These are phyloP conservation scores for Aegilops umbellulata DNA, from an alignment of 176 grass and related monocot genomes.

Conservation along the genomic window DNA sequence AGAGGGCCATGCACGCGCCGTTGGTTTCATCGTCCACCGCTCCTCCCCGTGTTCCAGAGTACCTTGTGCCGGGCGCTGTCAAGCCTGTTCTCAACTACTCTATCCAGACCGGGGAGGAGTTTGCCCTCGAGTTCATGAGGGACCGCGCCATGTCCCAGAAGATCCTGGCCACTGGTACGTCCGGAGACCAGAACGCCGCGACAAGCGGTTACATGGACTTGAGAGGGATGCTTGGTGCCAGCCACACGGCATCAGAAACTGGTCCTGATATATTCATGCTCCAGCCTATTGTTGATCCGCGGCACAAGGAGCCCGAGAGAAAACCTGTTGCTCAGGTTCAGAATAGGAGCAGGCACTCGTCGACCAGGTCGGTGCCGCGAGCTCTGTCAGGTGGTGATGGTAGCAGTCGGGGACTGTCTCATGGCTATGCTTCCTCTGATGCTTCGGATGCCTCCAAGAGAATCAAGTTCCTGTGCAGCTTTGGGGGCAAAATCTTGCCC, in stretches of 20 bases:
- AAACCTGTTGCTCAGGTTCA: conserved; percentile 50
- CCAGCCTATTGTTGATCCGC: conserved; percentile 32
- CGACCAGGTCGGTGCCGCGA: conserved; percentile 48
- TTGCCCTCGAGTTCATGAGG: conserved; percentile 93
- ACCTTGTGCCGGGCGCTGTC: conserved; percentile 18
- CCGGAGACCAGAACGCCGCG: conserved; percentile 43
- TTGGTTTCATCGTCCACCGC: conserved; percentile 31
- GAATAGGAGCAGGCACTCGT: conserved; percentile 57
- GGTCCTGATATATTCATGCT: conserved; percentile 53
- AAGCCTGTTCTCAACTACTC: conserved; percentile 94
- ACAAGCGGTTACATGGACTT: conserved; percentile 43
- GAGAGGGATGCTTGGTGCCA: conserved; percentile 40
- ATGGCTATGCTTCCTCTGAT: conserved; percentile 66
- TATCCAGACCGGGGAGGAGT: conserved; percentile 97
- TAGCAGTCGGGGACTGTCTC: conserved; percentile 45
- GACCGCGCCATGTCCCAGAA: conserved; percentile 81
- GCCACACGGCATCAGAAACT: conserved; percentile 41
- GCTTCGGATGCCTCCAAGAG: conserved; percentile 62
- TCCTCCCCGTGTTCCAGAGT: conserved; percentile 43
- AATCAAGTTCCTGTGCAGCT: conserved; percentile 91
- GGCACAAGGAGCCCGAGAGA: conserved; percentile 36
- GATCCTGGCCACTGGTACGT: conserved; percentile 37
- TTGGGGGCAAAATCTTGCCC: conserved; percentile 92
- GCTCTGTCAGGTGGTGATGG: conserved; percentile 43
- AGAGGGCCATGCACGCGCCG: conserved; percentile 31